phyloP scores from a whole-genome alignment of 179 eudicot species.

The Silene vulgaris region DNA sequence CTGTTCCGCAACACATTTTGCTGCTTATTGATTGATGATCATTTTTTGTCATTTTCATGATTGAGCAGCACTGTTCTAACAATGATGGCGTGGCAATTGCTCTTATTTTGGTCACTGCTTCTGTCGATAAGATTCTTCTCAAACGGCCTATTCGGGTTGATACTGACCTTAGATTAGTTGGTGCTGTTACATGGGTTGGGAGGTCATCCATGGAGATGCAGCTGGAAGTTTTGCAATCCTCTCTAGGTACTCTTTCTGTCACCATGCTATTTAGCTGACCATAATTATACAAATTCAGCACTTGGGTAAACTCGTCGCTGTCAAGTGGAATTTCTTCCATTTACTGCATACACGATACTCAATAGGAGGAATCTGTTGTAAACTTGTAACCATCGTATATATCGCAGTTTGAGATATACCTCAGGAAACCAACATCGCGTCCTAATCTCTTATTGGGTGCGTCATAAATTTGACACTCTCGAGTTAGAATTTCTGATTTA shows the following conservation, averaged over 20 bases:
- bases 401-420: too few relatives aligned
- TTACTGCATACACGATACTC: background rate
- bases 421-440: too few relatives aligned
- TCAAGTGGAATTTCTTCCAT: background rate
- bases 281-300: background rate
- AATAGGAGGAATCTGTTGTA: too few relatives aligned
- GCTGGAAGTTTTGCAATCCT: slow-evolving; percentile 67
- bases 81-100: slow-evolving; percentile 65
- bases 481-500: too few relatives aligned
- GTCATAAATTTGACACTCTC: too few relatives aligned
- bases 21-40: slow-evolving; percentile 3
- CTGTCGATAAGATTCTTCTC: slow-evolving; percentile 91
- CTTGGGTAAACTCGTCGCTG: background rate
- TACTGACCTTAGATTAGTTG: slow-evolving; percentile 60
- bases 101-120: slow-evolving; percentile 79
- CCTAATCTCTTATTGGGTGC: too few relatives aligned
- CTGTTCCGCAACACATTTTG: background rate
- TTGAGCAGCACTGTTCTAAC: slow-evolving; percentile 66
- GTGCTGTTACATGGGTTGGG: slow-evolving; percentile 97
- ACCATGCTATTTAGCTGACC: background rate
- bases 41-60: slow-evolving; percentile 15
- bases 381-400: too few relatives aligned
- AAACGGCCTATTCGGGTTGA: slow-evolving; percentile 79
- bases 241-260: slow-evolving; percentile 31
- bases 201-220: slow-evolving; percentile 93